These are phyloP conservation scores for Fusarium multiceps DNA, from an alignment of 2,329 filamentous ascomycete species.

Conservation along the genomic window DNA sequence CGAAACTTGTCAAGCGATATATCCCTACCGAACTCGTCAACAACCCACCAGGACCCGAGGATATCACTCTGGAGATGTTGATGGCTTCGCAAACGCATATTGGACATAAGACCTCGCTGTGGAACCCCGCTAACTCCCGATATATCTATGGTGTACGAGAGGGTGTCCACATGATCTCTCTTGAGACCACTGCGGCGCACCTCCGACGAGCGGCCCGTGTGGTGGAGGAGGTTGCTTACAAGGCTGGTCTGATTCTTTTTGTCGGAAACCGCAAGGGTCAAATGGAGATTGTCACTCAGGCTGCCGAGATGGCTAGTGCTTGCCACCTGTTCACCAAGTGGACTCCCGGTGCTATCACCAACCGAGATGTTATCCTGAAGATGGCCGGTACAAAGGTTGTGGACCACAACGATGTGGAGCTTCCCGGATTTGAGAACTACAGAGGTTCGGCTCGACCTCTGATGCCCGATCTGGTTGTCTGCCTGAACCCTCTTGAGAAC, in stretches of 20 bases:
- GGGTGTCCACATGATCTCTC: conserved; percentile 90
- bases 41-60: conserved; percentile 79
- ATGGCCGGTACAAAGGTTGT: conserved; percentile 78
- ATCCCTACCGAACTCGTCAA: conserved; percentile 72
- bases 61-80: conserved; percentile 90
- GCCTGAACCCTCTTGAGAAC: conserved; percentile 93
- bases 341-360: conserved; percentile 92
- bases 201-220: conserved; percentile 93
- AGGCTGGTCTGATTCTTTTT: conserved; percentile 88
- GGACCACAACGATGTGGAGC: conserved; percentile 74
- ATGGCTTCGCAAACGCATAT: conserved; percentile 89
- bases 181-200: conserved; percentile 89
- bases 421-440: conserved; percentile 73
- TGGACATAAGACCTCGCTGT: conserved; percentile 88
- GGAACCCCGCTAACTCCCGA: conserved; percentile 93
- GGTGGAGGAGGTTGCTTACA: conserved; percentile 84
- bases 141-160: conserved; percentile 94
- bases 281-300: conserved; percentile 81
- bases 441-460: conserved; percentile 72
- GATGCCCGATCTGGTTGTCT: conserved; percentile 90
- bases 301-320: conserved; percentile 79
- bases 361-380: conserved; percentile 88
- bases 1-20: conserved; percentile 66
- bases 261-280: conserved; percentile 89
- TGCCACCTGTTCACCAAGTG: conserved; percentile 94